Conservation (phyloP, 306 rosid genomes). For the Acmispon strigosus region DNA sequence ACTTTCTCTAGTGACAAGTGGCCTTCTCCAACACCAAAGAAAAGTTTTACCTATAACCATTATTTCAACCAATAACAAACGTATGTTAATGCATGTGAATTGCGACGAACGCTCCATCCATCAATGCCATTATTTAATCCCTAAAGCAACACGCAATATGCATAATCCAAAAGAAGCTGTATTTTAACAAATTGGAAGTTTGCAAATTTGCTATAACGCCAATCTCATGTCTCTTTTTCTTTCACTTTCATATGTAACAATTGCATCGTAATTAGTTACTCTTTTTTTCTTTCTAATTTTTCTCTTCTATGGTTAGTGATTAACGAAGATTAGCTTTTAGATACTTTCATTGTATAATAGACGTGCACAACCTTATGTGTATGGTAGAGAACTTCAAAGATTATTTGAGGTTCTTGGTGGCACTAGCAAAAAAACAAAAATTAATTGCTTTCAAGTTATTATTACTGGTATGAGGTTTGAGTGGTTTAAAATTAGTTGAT, state of each 20-base stretch:
- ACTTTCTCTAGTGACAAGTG: too few relatives aligned
- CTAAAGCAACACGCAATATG: conserved; percentile 21
- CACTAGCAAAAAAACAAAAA: neutral
- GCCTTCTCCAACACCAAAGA: too few relatives aligned
- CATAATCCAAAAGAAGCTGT: neutral
- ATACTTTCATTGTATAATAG: neutral
- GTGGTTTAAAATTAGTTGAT: too few relatives aligned
- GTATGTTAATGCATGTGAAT: conserved; percentile 19
- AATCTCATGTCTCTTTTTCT: neutral
- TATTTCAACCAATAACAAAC: neutral
- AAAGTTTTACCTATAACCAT: too few relatives aligned
- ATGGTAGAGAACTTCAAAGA: too few relatives aligned
- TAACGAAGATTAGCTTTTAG: neutral
- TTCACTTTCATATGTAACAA: neutral
- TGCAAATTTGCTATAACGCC: neutral
- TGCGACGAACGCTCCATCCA: neutral
- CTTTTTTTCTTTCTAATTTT: neutral
- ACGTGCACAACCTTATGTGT: too few relatives aligned
- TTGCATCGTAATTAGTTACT: neutral
- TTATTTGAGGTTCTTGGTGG: too few relatives aligned
- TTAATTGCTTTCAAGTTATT: neutral
- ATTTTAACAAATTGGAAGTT: conserved; percentile 2
- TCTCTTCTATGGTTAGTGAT: neutral
- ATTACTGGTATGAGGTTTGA: too few relatives aligned
- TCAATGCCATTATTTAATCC: conserved; percentile 4